phyloP scores from a whole-genome alignment of 805 yeast genomes.

The Groenewaldozyma tartarivorans region DNA sequence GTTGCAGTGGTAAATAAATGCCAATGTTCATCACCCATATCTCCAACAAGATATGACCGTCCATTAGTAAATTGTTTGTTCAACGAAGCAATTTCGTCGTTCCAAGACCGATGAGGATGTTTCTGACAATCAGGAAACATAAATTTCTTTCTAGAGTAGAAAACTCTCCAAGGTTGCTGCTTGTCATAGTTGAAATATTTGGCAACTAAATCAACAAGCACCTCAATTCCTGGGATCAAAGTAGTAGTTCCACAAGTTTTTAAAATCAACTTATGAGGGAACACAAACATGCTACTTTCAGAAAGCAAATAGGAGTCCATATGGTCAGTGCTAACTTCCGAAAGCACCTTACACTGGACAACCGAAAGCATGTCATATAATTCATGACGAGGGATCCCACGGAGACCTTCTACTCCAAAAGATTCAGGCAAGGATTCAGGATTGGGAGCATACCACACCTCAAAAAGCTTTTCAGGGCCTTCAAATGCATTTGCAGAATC shows the following conservation, averaged over 20 bases:
- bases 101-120: conserved; percentile 78
- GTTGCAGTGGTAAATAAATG: conserved; percentile 59
- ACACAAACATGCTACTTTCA: conserved; percentile 86
- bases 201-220: conserved; percentile 45
- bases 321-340: conserved; percentile 54
- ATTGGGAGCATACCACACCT: conserved; percentile 72
- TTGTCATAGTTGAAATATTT: conserved; percentile 33
- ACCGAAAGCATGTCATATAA: conserved; percentile 70
- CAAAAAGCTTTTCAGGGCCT: conserved; percentile 92
- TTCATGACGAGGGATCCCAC: conserved; percentile 52
- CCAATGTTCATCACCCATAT: conserved; percentile 81
- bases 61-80: conserved; percentile 56
- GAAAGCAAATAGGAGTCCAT: conserved; percentile 80
- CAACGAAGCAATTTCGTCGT: conserved; percentile 62
- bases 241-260: conserved; percentile 98
- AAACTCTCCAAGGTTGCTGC: conserved; percentile 49
- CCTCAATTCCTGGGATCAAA: conserved; percentile 64
- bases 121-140: conserved; percentile 85
- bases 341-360: conserved; percentile 82
- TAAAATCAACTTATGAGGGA: conserved; percentile 71
- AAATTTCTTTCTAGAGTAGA: conserved; percentile 85
- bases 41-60: conserved; percentile 69
- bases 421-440: conserved; percentile 29
- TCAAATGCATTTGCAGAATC: conserved; percentile 92
- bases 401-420: conserved; percentile 34